Conservation (phyloP, 2,329 filamentous ascomycete genomes). For the Stachybotrys chartarum region DNA sequence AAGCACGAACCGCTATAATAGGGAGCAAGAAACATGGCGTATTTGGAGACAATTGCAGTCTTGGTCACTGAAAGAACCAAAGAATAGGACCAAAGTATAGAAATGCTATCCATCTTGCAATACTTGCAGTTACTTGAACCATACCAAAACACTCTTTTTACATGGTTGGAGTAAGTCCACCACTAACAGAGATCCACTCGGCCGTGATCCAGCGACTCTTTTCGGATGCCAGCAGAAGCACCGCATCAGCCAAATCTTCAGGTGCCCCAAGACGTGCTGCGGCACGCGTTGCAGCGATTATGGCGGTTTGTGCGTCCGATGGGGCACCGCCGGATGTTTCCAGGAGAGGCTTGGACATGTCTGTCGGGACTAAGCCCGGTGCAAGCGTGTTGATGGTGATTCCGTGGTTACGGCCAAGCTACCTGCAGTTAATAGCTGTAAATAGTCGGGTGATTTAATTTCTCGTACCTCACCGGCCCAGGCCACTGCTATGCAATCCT, state of each 20-base stretch:
- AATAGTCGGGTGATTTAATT: not conserved
- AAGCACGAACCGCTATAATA: no score
- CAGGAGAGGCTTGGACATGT: slow-evolving; percentile 9
- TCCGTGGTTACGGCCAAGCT: slow-evolving; percentile 23
- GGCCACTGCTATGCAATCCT: slow-evolving; percentile 19
- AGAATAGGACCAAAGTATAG: no score
- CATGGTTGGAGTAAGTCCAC: slow-evolving; percentile 17
- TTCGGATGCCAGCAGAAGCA: slow-evolving; percentile 27
- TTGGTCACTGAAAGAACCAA: no score
- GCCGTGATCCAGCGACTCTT: slow-evolving; percentile 36
- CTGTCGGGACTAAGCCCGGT: slow-evolving; percentile 27
- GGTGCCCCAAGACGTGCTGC: slow-evolving; percentile 22
- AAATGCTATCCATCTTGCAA: no score
- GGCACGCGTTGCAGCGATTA: slow-evolving; percentile 18
- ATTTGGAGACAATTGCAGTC: no score
- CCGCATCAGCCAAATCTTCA: slow-evolving; percentile 22
- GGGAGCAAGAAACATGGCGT: no score
- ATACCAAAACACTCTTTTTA: not conserved
- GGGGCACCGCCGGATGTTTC: slow-evolving; percentile 5
- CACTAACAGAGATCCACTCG: slow-evolving; percentile 29
- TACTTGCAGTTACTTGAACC: no score
- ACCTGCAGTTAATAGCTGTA: not conserved
- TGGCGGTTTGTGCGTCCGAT: slow-evolving; percentile 6
- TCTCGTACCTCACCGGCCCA: slow-evolving; percentile 20
- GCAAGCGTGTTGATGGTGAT: slow-evolving; percentile 32